Conservation (phyloP, 306 rosid species). For the Neltuma alba region DNA sequence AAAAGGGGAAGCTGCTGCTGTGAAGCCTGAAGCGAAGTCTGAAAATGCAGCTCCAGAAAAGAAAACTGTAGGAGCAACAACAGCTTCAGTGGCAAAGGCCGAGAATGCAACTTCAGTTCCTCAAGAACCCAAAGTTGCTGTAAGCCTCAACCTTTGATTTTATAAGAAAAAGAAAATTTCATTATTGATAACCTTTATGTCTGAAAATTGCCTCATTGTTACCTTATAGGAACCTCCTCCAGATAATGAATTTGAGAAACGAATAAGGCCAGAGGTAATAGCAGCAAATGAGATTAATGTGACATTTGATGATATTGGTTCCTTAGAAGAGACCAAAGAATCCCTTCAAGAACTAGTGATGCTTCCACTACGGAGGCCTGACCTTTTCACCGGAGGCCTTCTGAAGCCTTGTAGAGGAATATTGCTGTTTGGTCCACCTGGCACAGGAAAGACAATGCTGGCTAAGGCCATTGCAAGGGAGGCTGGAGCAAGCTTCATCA, state of each 20-base stretch:
- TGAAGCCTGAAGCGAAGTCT: constrained; percentile 57
- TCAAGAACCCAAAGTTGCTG: constrained; percentile 62
- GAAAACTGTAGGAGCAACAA: constrained; percentile 50
- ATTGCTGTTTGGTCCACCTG: constrained; percentile 91
- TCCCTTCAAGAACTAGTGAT: constrained; percentile 97
- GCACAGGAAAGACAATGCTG: constrained; percentile 98
- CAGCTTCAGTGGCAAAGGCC: constrained; percentile 46
- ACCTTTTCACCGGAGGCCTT: constrained; percentile 94
- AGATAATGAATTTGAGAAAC: constrained; percentile 95
- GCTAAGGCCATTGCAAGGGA: constrained; percentile 97
- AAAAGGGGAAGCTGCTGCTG: constrained; percentile 41
- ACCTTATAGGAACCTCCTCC: constrained; percentile 69
- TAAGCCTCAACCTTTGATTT: constrained; percentile 39
- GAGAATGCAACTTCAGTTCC: constrained; percentile 55
- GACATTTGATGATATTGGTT: constrained; percentile 87
- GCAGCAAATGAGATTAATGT: constrained; percentile 81
- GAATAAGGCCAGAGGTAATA: constrained; percentile 94
- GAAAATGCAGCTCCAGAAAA: constrained; percentile 48
- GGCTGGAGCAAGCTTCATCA: constrained; percentile 98
- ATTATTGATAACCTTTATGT: constrained; percentile 21
- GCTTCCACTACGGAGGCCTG: constrained; percentile 96
- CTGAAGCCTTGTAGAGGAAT: constrained; percentile 96
- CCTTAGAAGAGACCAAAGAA: constrained; percentile 85
- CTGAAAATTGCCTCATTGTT: constrained; percentile 17
- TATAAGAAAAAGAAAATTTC: background rate